Base-by-base conservation (phyloP, 1,284 basidiomycete species). In the Kwoniella shivajii region DNA sequence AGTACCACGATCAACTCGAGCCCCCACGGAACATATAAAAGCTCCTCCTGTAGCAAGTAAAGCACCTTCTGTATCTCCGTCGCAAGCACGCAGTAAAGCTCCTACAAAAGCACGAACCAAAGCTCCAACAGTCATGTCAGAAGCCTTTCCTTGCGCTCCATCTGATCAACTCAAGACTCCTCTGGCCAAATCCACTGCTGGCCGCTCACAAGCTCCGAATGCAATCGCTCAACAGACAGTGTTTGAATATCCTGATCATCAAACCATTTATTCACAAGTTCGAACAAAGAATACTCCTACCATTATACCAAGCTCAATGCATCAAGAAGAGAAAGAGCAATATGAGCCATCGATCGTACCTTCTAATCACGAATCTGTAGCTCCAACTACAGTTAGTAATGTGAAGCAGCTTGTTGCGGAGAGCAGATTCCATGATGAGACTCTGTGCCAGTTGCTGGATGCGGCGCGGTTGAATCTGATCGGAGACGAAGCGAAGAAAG, bases 351-450 rank as follows among this genome's bases (percentile, higher is more conserved):
- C 56, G 13, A 27, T 54, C 1, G 45, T 41, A 4, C 38, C 33
- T 18, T 57, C 50, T 1, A 50, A 53, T 10, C 50, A 46, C 11
- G 46, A 48, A 1, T 71, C 67, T 0, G 38, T 64, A 13, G 69
- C 74, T 0, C 60, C 66, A 0, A 75, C 74, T 1, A 73, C 70
- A 0, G 60, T 66, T 1, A 71, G 70, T 13, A 67, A 72, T 10
- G 68, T 76, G 38, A 66, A 73, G 50, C 53, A 66, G 27, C 37
- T 75, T 6, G 71, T 77, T 7, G 61, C 62, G 13, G 63, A 71
- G 4, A 74, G 69, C 57, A 60, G 63, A 18, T 76, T 73, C 54
- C 77, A 78, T 49, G 77, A 78, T 54, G 77, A 78, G 37, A 69
- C 68, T 16, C 67, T 78, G 0, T 78, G 77, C 56, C 75, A 78